A percentile compares a stretch with the other conserved stretches of the same genome.
These are phyloP conservation scores for Mycena indigotica DNA, from an alignment of 768 basidiomycete species.

Conservation along the genomic window DNA sequence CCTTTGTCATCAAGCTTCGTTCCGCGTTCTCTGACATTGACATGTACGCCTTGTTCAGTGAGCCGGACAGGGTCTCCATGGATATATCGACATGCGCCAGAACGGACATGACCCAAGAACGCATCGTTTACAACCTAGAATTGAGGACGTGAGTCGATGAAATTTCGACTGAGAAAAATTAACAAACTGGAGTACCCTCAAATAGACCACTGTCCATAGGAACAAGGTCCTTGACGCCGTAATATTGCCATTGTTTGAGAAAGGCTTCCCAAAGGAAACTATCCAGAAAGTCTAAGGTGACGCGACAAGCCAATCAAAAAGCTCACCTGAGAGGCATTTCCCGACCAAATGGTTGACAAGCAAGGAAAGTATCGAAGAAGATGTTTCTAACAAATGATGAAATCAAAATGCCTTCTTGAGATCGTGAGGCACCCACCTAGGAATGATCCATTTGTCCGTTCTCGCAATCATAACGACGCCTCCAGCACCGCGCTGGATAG, in stretches of 20 bases:
- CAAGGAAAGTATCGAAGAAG: conserved; percentile 48
- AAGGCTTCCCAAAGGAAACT: conserved; percentile 53
- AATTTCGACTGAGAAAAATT: background rate
- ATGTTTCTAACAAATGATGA: conserved; percentile 36
- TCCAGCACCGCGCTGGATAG: conserved; percentile 29
- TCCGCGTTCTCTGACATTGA: conserved; percentile 40
- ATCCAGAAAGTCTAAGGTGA: background rate
- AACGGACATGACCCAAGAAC: conserved; percentile 48
- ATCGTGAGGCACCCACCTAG: conserved; percentile 18
- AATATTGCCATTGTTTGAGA: conserved; percentile 45
- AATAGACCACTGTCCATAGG: conserved; percentile 46
- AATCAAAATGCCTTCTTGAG: background rate
- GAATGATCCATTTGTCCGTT: conserved; percentile 56
- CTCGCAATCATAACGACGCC: conserved; percentile 42
- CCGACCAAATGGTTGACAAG: conserved; percentile 54
- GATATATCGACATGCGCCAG: conserved; percentile 45
- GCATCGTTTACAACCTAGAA: conserved; percentile 53
- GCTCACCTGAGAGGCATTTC: conserved; percentile 52
- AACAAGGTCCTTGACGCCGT: conserved; percentile 45
- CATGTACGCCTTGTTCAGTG: conserved; percentile 36
- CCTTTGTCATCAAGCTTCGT: conserved; percentile 37
- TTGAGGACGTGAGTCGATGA: background rate
- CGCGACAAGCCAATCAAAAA: background rate
- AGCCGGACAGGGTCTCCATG: conserved; percentile 48
- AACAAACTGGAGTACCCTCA: conserved; percentile 46